Percentiles rank a stretch among this genome's conserved stretches.
These are phyloP conservation scores for Termitomyces sp. DNA, from an alignment of 768 basidiomycete species.

Conservation along the genomic window DNA sequence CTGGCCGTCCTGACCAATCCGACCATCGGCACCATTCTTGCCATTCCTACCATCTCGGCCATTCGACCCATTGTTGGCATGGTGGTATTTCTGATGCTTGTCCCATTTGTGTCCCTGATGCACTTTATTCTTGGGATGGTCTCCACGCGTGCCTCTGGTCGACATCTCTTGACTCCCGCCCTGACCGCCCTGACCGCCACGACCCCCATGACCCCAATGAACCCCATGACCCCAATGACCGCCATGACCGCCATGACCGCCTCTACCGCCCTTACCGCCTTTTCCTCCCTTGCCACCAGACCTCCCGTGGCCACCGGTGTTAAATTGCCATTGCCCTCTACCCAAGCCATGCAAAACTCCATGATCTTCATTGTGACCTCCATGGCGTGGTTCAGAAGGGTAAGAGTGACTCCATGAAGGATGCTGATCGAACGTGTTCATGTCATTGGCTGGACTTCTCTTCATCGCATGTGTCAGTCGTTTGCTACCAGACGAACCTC, in stretches of 20 bases:
- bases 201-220: background rate
- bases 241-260: background rate
- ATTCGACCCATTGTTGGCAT: background rate
- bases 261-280: background rate
- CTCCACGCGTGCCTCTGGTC: background rate
- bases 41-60: conserved; percentile 1
- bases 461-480: background rate
- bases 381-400: background rate
- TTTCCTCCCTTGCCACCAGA: background rate
- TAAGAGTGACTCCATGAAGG: background rate
- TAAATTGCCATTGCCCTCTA: background rate
- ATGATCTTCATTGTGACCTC: background rate
- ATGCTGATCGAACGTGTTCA: background rate
- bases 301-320: background rate
- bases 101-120: background rate
- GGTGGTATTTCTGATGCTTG: background rate
- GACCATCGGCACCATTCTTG: background rate
- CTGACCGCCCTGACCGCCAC: background rate
- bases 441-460: background rate
- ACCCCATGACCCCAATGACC: background rate
- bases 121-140: background rate
- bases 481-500: background rate
- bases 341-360: background rate
- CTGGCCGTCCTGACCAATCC: background rate
- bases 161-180: background rate